phyloP scores from a whole-genome alignment of 78 protist genomes.

The Dictyostelium purpureum region DNA sequence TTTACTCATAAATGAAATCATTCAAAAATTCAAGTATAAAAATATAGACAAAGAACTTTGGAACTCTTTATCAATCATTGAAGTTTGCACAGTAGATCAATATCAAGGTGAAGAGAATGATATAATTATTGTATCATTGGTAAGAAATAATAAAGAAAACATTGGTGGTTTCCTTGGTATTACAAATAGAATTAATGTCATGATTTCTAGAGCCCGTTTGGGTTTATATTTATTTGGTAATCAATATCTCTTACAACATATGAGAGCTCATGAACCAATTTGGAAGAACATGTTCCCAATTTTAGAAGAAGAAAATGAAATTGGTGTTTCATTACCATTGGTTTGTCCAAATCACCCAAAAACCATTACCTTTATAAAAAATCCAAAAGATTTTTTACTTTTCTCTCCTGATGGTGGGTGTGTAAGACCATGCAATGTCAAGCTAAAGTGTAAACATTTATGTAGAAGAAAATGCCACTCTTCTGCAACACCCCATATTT shows the following conservation, averaged over 20 bases:
- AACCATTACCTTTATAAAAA: neutral
- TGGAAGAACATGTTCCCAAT: conserved; percentile 58
- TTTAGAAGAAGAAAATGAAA: conserved; percentile 83
- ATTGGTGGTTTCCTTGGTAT: conserved; percentile 94
- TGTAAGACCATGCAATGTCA: neutral
- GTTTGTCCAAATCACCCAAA: conserved; percentile 32
- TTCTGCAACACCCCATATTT: conserved; percentile 41
- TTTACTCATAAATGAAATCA: neutral
- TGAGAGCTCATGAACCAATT: conserved; percentile 63
- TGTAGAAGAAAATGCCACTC: neutral
- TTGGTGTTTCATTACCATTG: conserved; percentile 71
- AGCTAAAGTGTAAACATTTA: neutral
- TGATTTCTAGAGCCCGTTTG: conserved; percentile 96
- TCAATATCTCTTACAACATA: conserved; percentile 61
- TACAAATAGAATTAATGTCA: conserved; percentile 89
- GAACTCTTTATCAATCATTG: neutral
- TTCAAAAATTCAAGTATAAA: no score
- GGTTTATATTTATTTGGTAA: conserved; percentile 95
- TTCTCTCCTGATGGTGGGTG: neutral
- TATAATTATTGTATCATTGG: conserved; percentile 95
- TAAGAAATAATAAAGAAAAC: conserved; percentile 88
- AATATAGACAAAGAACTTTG: no score
- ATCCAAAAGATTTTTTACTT: neutral
- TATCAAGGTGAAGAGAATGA: conserved; percentile 98
- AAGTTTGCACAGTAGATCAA: conserved; percentile 94